Conservation (phyloP, 805 yeast species). For the Cyberlindnera maritima region DNA sequence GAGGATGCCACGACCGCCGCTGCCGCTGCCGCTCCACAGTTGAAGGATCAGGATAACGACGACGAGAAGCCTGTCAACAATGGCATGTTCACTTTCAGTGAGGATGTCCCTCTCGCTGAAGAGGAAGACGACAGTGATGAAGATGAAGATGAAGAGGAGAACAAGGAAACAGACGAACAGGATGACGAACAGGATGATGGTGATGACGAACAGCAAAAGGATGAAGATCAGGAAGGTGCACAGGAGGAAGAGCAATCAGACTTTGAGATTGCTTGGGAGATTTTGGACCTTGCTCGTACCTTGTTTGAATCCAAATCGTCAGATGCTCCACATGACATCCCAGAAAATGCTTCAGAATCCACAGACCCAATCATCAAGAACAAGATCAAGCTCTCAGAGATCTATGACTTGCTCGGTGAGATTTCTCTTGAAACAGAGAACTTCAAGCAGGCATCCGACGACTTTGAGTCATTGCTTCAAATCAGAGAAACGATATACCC, state of each 20-base stretch:
- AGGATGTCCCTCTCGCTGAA: slow-evolving; percentile 36
- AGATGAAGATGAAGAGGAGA: slow-evolving; percentile 8
- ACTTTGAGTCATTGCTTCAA: slow-evolving; percentile 56
- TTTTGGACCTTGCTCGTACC: slow-evolving; percentile 73
- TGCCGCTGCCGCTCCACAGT: slow-evolving; percentile 21
- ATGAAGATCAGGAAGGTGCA: slow-evolving; percentile 24
- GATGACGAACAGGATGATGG: slow-evolving; percentile 28
- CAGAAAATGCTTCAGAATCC: slow-evolving; percentile 22
- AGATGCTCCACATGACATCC: slow-evolving; percentile 18
- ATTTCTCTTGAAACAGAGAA: slow-evolving; percentile 88
- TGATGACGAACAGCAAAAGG: slow-evolving; percentile 12
- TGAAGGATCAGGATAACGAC: slow-evolving; percentile 15
- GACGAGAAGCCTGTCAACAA: slow-evolving; percentile 27
- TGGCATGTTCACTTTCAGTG: slow-evolving; percentile 35
- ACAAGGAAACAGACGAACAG: slow-evolving; percentile 22
- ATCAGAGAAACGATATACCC: slow-evolving; percentile 51
- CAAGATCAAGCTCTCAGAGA: slow-evolving; percentile 61
- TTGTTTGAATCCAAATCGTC: slow-evolving; percentile 42
- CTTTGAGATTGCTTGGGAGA: slow-evolving; percentile 87
- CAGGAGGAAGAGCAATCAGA: slow-evolving; percentile 57
- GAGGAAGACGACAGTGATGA: slow-evolving; percentile 27
- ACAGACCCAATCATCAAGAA: slow-evolving; percentile 34
- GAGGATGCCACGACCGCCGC: slow-evolving; percentile 24
- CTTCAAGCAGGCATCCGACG: slow-evolving; percentile 72
- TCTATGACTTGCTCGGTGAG: slow-evolving; percentile 82